phyloP scores from a whole-genome alignment of 768 basidiomycete species.

The Mycena capillaripes region DNA sequence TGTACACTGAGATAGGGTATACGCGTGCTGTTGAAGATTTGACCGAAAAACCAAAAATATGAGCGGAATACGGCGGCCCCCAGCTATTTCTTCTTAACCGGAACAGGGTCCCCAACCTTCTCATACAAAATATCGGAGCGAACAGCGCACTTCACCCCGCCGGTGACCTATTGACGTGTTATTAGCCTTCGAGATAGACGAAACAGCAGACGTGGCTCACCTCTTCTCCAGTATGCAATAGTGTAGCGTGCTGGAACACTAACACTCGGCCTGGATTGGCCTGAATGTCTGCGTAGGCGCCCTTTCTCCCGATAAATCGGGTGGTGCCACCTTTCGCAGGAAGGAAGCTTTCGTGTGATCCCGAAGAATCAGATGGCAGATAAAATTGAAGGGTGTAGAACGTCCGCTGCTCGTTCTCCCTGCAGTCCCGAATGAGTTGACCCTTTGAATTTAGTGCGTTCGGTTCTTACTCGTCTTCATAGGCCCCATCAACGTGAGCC shows the following conservation, averaged over 20 bases:
- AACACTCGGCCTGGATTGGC: constrained; percentile 25
- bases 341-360: constrained; percentile 27
- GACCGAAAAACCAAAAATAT: no score
- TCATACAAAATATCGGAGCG: constrained; percentile 33
- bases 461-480: constrained; percentile 21
- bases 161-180: constrained; percentile 5
- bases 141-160: constrained; percentile 30
- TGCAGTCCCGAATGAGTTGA: not conserved
- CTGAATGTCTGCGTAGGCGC: constrained; percentile 26
- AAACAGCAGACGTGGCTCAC: not conserved
- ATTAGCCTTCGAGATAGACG: not conserved
- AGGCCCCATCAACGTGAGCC: constrained; percentile 16
- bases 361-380: constrained; percentile 32
- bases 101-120: constrained; percentile 24
- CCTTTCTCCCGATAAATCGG: constrained; percentile 19
- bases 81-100: not conserved
- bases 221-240: constrained; percentile 34
- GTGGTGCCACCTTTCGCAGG: constrained; percentile 28
- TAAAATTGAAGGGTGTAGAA: constrained; percentile 37
- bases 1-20: no score
- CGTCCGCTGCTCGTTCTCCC: constrained; percentile 26
- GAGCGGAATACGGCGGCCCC: no score
- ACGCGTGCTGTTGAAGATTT: no score
- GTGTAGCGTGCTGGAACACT: constrained; percentile 32
- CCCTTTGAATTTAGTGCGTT: not conserved